Conservation (phyloP, 2,329 filamentous ascomycete species). For the Nemania sp. region DNA sequence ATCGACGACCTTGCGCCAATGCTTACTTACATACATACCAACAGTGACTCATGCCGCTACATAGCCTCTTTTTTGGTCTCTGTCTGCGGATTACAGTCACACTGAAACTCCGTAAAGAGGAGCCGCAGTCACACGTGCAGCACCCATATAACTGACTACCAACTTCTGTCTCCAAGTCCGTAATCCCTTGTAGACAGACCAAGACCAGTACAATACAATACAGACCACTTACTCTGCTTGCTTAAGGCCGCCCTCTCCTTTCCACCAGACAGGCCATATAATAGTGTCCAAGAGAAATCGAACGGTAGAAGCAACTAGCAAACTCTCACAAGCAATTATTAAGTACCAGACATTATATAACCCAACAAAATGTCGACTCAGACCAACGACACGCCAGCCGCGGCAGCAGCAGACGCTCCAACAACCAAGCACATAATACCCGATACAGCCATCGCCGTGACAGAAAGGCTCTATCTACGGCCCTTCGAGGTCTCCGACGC, state of each 20-base stretch:
- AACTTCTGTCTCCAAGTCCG: no score
- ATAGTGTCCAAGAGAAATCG: not conserved
- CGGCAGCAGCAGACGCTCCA: not conserved
- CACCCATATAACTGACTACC: no score
- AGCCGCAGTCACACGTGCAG: no score
- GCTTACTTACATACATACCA: no score
- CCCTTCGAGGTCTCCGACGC: constrained; percentile 57
- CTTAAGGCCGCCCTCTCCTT: not conserved
- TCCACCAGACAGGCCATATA: not conserved
- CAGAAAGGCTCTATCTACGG: constrained; percentile 55
- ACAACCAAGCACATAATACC: constrained; percentile 27
- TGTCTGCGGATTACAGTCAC: no score
- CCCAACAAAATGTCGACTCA: constrained; percentile 7
- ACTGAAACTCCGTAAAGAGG: no score
- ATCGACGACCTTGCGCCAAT: no score
- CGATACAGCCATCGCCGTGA: constrained; percentile 47
- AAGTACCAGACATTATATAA: not conserved
- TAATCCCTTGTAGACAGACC: no score
- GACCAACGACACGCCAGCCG: not conserved
- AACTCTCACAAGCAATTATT: not conserved
- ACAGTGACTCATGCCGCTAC: no score
- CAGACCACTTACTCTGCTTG: not conserved
- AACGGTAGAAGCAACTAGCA: not conserved
- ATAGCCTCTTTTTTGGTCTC: no score
- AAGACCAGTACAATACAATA: not conserved